Evolutionary conservation across 208 protist genomes (phyloP).

Genomic region (Acanthamoeba sp.): DNA sequence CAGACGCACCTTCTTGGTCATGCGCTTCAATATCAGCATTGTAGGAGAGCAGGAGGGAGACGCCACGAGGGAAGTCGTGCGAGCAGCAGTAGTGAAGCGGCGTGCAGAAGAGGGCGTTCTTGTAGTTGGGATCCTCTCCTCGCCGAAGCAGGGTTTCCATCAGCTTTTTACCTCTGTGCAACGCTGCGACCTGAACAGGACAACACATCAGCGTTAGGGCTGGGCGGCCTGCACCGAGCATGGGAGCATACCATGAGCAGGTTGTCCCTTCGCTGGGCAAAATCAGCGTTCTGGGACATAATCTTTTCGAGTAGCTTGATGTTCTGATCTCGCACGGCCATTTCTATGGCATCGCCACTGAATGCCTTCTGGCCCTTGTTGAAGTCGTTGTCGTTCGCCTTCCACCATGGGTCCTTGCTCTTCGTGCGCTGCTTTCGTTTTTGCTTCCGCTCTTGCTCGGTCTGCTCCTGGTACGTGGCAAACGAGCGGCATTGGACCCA

Average conservation of each 20-base stretch:
- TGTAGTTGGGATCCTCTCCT: constrained; percentile 71
- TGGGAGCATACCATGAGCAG: constrained; percentile 58
- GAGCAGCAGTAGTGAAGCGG: constrained; percentile 71
- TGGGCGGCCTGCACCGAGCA: too few relatives aligned
- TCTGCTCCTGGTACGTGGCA: not conserved
- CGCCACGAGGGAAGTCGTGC: constrained; percentile 51
- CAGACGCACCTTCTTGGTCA: constrained; percentile 10
- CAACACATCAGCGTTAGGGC: not conserved
- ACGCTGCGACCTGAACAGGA: constrained; percentile 31
- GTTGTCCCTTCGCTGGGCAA: constrained; percentile 33
- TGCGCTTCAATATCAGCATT: constrained; percentile 30
- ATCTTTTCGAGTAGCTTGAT: constrained; percentile 36
- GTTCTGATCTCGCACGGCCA: constrained; percentile 72
- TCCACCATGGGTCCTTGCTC: constrained; percentile 45
- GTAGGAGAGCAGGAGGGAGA: constrained; percentile 39
- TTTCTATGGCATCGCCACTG: constrained; percentile 1
- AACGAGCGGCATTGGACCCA: not conserved
- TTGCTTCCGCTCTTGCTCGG: not conserved
- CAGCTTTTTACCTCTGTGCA: constrained; percentile 66
- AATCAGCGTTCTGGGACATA: constrained; percentile 36
- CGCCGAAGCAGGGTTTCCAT: constrained; percentile 60
- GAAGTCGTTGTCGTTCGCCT: constrained; percentile 21
- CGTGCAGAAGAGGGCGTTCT: constrained; percentile 29
- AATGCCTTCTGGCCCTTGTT: constrained; percentile 44
- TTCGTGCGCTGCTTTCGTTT: not conserved